Conservation (phyloP, 2,329 filamentous ascomycete species). For the Paecilomyces variotii region DNA sequence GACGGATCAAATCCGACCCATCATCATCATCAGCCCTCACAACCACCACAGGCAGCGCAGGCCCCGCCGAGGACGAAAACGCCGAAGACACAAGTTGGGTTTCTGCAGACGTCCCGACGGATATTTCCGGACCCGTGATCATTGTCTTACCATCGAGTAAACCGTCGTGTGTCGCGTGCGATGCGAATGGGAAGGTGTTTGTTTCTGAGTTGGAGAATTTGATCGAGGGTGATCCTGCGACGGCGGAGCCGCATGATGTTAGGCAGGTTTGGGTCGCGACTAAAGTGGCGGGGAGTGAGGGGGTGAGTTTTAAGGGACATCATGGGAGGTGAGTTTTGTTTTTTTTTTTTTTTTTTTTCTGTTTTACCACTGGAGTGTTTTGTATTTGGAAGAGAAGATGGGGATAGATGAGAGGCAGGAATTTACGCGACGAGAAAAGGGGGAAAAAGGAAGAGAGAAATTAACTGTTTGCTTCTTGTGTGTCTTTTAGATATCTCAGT, state of each 20-base stretch:
- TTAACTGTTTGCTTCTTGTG: background rate
- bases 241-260: slow-evolving; percentile 90
- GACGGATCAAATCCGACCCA: slow-evolving; percentile 17
- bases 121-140: slow-evolving; percentile 75
- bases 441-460: background rate
- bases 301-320: slow-evolving; percentile 79
- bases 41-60: slow-evolving; percentile 10
- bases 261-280: slow-evolving; percentile 93
- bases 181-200: slow-evolving; percentile 81
- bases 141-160: slow-evolving; percentile 71
- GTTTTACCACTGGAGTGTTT: background rate
- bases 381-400: background rate
- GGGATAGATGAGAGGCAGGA: background rate
- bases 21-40: slow-evolving; percentile 3
- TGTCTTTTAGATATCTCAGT: slow-evolving; percentile 60
- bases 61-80: slow-evolving; percentile 27
- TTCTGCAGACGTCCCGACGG: slow-evolving; percentile 63
- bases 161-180: slow-evolving; percentile 70
- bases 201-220: slow-evolving; percentile 77
- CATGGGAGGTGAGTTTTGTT: slow-evolving; percentile 60
- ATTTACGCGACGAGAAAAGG: no score
- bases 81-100: slow-evolving; percentile 83
- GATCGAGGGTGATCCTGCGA: slow-evolving; percentile 71
- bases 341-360: slow-evolving; percentile 8
- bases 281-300: slow-evolving; percentile 70